Conservation (phyloP, 2,329 filamentous ascomycete genomes). For the Fusarium sp. region DNA sequence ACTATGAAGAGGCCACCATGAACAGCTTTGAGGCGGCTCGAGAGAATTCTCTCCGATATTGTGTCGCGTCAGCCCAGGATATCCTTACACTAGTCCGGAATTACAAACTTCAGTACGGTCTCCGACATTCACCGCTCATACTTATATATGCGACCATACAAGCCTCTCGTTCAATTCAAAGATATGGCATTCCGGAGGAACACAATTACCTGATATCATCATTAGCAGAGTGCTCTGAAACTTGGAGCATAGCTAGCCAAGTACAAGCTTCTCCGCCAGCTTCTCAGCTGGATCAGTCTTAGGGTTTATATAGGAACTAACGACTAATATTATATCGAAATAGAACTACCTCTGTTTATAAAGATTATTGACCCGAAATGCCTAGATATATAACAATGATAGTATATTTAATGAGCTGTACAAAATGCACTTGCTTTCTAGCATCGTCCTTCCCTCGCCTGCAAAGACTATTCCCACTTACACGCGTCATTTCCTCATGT, state of each 20-base stretch:
- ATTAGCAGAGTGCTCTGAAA: conserved; percentile 3
- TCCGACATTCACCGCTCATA: conserved; percentile 9
- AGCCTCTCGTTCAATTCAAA: not conserved
- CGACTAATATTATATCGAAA: no score
- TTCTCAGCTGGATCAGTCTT: not conserved
- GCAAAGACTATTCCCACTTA: no score
- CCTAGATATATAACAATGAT: no score
- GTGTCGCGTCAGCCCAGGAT: not conserved
- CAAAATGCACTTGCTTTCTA: no score
- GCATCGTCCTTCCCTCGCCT: no score
- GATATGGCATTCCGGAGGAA: conserved; percentile 12
- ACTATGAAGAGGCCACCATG: not conserved
- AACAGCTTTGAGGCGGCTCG: not conserved
- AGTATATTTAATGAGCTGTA: no score
- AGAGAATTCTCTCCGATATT: not conserved
- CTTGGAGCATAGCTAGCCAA: conserved; percentile 11
- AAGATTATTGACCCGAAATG: no score
- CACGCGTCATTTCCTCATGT: no score
- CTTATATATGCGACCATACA: conserved; percentile 12
- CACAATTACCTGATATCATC: conserved; percentile 4
- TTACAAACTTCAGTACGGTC: conserved; percentile 10
- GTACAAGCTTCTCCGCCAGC: not conserved
- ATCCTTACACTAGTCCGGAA: not conserved
- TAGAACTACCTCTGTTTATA: no score
- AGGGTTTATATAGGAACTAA: no score